These are phyloP conservation scores for Vicia villosa DNA, from an alignment of 306 rosid species.

Conservation along the genomic window DNA sequence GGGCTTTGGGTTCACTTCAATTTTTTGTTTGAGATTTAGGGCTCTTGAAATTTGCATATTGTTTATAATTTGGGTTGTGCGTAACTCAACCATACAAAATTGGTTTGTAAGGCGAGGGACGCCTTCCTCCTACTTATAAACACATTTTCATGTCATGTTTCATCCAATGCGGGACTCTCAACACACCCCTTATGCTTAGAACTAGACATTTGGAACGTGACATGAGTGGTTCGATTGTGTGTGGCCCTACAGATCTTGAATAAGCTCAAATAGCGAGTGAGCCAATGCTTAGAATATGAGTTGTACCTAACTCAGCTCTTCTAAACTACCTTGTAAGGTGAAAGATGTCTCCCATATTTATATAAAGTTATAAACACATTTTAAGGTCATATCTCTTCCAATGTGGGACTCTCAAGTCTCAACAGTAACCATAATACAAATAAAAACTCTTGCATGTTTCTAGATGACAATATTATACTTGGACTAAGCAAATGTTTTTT, in stretches of 20 bases:
- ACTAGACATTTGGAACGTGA: neutral
- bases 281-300: neutral
- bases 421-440: neutral
- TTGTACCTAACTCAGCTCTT: neutral
- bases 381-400: neutral
- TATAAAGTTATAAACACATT: neutral
- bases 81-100: neutral
- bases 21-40: neutral
- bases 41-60: neutral
- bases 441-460: neutral
- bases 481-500: neutral
- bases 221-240: neutral
- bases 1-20: neutral
- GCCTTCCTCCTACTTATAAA: neutral
- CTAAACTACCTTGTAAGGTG: neutral
- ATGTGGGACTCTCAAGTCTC: neutral
- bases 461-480: neutral
- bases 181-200: neutral
- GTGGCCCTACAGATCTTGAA: neutral
- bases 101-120: neutral
- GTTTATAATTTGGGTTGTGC: neutral
- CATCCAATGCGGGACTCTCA: neutral
- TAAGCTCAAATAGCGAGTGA: neutral
- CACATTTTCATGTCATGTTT: neutral
- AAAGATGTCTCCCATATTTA: neutral